Evolutionary conservation across 2,329 filamentous ascomycete species (phyloP).

Genomic region (Tolypocladium paradoxum): DNA sequence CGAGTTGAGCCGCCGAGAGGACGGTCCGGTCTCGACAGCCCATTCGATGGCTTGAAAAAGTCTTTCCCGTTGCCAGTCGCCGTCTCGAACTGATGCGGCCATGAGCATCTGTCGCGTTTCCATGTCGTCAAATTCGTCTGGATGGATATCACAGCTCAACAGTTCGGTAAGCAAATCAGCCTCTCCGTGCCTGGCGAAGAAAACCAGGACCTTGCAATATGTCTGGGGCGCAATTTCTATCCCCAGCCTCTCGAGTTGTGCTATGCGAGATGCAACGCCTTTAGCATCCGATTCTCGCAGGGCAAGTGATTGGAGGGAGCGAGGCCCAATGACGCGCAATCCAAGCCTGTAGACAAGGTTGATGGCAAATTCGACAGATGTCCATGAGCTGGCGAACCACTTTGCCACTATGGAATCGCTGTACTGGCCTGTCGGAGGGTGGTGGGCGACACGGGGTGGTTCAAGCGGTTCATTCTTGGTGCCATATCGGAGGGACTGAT

Average conservation of each 20-base stretch:
- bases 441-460: background rate
- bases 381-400: slow-evolving; percentile 64
- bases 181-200: slow-evolving; percentile 50
- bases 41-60: slow-evolving; percentile 32
- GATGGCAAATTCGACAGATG: slow-evolving; percentile 63
- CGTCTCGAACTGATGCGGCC: slow-evolving; percentile 15
- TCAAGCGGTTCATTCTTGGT: background rate
- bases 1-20: slow-evolving; percentile 14
- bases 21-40: slow-evolving; percentile 9
- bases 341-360: slow-evolving; percentile 60
- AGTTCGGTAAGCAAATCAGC: slow-evolving; percentile 34
- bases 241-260: slow-evolving; percentile 47
- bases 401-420: slow-evolving; percentile 56
- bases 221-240: slow-evolving; percentile 52
- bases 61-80: slow-evolving; percentile 29
- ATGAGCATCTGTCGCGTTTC: slow-evolving; percentile 28
- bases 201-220: slow-evolving; percentile 55
- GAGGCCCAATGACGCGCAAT: slow-evolving; percentile 59
- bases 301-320: slow-evolving; percentile 68
- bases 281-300: slow-evolving; percentile 47
- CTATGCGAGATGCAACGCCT: slow-evolving; percentile 47
- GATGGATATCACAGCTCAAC: slow-evolving; percentile 40
- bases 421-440: slow-evolving; percentile 10
- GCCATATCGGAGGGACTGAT: background rate
- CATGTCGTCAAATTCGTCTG: slow-evolving; percentile 42